Conservation (phyloP, 306 rosid genomes). For the Morella rubra region DNA sequence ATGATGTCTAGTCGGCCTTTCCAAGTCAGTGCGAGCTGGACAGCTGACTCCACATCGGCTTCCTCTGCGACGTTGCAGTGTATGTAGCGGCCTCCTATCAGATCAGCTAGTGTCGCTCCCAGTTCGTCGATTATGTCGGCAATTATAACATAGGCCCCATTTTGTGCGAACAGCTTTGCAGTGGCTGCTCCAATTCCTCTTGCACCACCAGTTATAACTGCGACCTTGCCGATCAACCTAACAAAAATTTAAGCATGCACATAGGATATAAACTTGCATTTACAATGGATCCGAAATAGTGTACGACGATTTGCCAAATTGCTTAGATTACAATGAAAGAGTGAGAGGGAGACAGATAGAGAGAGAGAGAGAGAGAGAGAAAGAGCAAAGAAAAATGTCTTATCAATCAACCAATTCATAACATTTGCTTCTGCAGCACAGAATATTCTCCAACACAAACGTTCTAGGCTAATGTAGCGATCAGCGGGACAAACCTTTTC, state of each 20-base stretch:
- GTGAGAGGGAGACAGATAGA: too few relatives aligned
- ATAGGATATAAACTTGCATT: not conserved
- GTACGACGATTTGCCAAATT: not conserved
- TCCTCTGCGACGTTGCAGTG: constrained; percentile 81
- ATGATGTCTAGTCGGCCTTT: constrained; percentile 69
- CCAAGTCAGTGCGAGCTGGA: constrained; percentile 59
- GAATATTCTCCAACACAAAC: not conserved
- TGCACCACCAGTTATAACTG: constrained; percentile 80
- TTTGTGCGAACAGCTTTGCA: constrained; percentile 60
- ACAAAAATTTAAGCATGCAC: not conserved
- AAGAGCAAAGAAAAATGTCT: too few relatives aligned
- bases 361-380: too few relatives aligned
- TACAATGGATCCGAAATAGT: not conserved
- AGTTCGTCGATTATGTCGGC: constrained; percentile 76
- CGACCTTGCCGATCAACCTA: constrained; percentile 63
- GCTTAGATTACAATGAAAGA: not conserved
- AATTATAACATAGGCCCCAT: constrained; percentile 69
- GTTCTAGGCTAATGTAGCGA: not conserved
- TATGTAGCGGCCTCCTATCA: constrained; percentile 58
- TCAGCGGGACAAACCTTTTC: constrained; percentile 41
- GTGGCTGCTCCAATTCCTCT: constrained; percentile 87
- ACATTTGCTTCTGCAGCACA: too few relatives aligned
- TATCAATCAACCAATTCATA: too few relatives aligned
- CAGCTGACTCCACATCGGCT: constrained; percentile 63
- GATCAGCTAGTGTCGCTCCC: constrained; percentile 49